phyloP scores from a whole-genome alignment of 1,284 basidiomycete genomes.

The Rhizoctonia solani region DNA sequence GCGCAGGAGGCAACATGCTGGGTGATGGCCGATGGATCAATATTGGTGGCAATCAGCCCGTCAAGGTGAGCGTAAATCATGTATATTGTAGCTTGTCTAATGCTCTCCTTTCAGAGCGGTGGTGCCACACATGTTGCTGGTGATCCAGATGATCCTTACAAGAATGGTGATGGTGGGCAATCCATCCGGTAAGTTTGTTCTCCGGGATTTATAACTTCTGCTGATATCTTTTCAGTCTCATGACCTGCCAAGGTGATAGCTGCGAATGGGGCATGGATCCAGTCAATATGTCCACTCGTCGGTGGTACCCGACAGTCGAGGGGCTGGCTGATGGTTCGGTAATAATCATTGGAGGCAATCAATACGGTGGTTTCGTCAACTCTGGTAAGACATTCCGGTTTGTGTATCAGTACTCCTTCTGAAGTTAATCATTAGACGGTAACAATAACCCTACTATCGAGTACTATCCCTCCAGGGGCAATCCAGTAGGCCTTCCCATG shows the following conservation, averaged over 20 bases:
- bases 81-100: constrained; percentile 44
- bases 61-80: constrained; percentile 36
- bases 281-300: constrained; percentile 35
- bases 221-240: constrained; percentile 48
- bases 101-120: constrained; percentile 38
- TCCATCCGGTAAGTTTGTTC: constrained; percentile 28
- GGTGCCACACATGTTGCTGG: constrained; percentile 31
- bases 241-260: constrained; percentile 31
- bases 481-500: constrained; percentile 72
- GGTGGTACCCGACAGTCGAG: constrained; percentile 42
- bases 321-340: constrained; percentile 49
- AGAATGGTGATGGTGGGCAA: constrained; percentile 36
- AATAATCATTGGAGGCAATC: constrained; percentile 62
- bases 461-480: constrained; percentile 74
- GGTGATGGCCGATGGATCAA: constrained; percentile 56
- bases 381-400: constrained; percentile 57
- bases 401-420: background rate
- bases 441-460: constrained; percentile 63
- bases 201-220: background rate
- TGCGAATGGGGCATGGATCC: constrained; percentile 35
- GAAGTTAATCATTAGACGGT: constrained; percentile 22
- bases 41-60: constrained; percentile 62
- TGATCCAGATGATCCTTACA: constrained; percentile 35
- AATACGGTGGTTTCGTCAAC: constrained; percentile 84
- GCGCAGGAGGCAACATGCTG: constrained; percentile 60